phyloP scores from a whole-genome alignment of 1,139 yeast species.

The Yamadazyma dushanensis region DNA sequence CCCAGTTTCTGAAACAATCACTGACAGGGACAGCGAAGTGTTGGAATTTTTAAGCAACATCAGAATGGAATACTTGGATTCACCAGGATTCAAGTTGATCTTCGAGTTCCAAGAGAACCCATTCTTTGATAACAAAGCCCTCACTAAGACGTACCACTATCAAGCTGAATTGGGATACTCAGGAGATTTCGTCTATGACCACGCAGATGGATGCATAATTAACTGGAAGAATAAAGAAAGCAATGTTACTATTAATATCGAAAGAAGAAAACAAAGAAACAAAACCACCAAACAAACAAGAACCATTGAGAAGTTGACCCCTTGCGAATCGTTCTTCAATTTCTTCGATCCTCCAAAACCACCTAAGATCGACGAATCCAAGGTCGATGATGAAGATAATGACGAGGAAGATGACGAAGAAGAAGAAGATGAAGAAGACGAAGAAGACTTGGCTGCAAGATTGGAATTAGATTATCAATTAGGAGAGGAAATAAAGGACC shows the following conservation, averaged over 20 bases:
- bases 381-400: conserved; percentile 40
- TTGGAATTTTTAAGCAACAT: conserved; percentile 68
- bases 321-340: conserved; percentile 90
- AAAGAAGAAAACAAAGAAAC: conserved; percentile 96
- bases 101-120: conserved; percentile 81
- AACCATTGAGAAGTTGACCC: conserved; percentile 91
- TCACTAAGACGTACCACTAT: conserved; percentile 88
- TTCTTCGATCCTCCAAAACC: conserved; percentile 93
- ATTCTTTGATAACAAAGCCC: conserved; percentile 67
- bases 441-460: conserved; percentile 77
- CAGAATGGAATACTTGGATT: conserved; percentile 75
- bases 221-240: conserved; percentile 80
- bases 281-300: conserved; percentile 97
- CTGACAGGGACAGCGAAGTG: conserved; percentile 89
- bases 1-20: conserved; percentile 79
- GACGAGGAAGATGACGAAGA: conserved; percentile 32
- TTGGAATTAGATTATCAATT: conserved; percentile 91
- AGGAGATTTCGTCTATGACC: conserved; percentile 96
- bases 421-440: conserved; percentile 53
- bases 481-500: conserved; percentile 96
- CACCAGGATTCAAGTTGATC: conserved; percentile 87
- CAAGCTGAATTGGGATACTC: conserved; percentile 93
- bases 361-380: conserved; percentile 48
- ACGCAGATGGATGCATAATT: conserved; percentile 88
- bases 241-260: conserved; percentile 83